Evolutionary conservation across 2,329 filamentous ascomycete species (phyloP).

Genomic region (Akanthomyces lecanii): DNA sequence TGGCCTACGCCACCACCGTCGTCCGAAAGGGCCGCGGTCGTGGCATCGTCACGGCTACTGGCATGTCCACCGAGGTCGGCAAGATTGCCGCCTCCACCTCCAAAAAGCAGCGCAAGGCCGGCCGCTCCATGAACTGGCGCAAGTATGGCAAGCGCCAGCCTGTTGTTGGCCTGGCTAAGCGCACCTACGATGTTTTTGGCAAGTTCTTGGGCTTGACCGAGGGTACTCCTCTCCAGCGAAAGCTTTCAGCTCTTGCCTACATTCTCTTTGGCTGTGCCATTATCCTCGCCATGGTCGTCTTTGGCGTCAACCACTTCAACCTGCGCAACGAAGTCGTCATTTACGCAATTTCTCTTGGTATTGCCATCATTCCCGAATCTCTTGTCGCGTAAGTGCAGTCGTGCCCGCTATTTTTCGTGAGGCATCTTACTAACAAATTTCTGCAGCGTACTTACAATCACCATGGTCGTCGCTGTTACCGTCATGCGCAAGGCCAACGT

Average conservation of each 20-base stretch:
- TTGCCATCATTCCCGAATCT: slow-evolving; percentile 61
- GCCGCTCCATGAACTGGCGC: slow-evolving; percentile 48
- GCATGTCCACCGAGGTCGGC: slow-evolving; percentile 68
- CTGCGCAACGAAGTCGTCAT: slow-evolving; percentile 51
- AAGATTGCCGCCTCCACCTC: slow-evolving; percentile 58
- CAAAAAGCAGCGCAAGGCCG: slow-evolving; percentile 53
- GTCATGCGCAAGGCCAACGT: slow-evolving; percentile 62
- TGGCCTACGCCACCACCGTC: slow-evolving; percentile 69
- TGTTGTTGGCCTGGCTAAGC: slow-evolving; percentile 43
- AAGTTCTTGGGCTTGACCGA: slow-evolving; percentile 58
- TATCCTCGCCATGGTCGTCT: slow-evolving; percentile 53
- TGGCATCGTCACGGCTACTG: slow-evolving; percentile 68
- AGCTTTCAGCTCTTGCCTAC: slow-evolving; percentile 72
- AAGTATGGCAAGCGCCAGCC: slow-evolving; percentile 51
- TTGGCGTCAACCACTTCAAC: slow-evolving; percentile 52
- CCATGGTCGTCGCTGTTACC: slow-evolving; percentile 62
- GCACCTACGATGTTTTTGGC: slow-evolving; percentile 46
- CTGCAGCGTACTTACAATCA: slow-evolving; percentile 59
- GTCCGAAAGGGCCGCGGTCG: slow-evolving; percentile 69
- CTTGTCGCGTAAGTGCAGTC: slow-evolving; percentile 51
- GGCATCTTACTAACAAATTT: slow-evolving; percentile 17
- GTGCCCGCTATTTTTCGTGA: neutral
- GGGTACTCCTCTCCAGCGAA: slow-evolving; percentile 75
- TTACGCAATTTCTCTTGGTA: slow-evolving; percentile 54
- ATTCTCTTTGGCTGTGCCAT: slow-evolving; percentile 69